Percentiles rank a stretch among this genome's conserved stretches.
These are phyloP conservation scores for Fragaria vesca DNA, from an alignment of 306 rosid species.

Conservation along the genomic window DNA sequence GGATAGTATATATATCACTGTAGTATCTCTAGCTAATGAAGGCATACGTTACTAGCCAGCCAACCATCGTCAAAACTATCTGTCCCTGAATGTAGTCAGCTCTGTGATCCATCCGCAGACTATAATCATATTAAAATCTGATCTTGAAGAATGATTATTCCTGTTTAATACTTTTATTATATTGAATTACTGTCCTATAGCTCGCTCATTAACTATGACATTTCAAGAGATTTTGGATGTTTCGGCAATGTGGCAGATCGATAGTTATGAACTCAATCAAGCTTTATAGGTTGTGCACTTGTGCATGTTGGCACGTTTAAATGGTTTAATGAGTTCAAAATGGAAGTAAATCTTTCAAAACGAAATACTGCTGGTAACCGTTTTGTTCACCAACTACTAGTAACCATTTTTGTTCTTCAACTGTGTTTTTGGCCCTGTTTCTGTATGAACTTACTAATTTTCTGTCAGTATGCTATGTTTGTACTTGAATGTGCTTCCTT, in stretches of 20 bases:
- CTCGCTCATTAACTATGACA: not conserved
- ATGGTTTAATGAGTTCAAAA: not conserved
- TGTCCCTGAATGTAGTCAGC: not conserved
- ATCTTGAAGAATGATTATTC: not conserved
- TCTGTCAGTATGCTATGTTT: no score
- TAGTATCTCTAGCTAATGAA: constrained; percentile 3
- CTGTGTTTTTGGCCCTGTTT: not conserved
- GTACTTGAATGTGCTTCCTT: not conserved
- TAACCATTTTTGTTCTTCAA: no score
- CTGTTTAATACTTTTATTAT: not conserved
- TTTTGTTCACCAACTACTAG: no score
- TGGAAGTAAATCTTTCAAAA: not conserved
- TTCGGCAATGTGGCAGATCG: no score
- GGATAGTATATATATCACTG: constrained; percentile 46
- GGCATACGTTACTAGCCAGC: constrained; percentile 1
- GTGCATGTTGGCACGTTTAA: not conserved
- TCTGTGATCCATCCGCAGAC: not conserved
- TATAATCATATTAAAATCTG: not conserved
- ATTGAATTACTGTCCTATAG: not conserved
- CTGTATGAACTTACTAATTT: not conserved
- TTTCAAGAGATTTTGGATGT: not conserved
- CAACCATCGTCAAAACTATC: not conserved
- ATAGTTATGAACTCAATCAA: no score
- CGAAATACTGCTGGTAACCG: no score
- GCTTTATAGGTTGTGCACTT: not conserved